phyloP scores from a whole-genome alignment of 2,329 filamentous ascomycete species.

The Phialemoniopsis sp. region DNA sequence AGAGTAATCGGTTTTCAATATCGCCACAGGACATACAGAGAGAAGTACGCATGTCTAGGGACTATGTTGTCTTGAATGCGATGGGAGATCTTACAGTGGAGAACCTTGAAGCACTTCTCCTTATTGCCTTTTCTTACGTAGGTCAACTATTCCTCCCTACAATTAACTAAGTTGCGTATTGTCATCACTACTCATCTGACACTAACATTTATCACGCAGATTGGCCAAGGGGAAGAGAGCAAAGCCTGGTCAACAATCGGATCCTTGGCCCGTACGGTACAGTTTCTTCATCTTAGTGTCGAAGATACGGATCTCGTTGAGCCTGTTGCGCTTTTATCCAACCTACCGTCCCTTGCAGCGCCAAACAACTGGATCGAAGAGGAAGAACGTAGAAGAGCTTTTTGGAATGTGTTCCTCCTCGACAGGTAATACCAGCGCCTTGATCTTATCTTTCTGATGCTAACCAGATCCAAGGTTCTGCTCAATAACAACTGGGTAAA shows the following conservation, averaged over 20 bases:
- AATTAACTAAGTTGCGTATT: not conserved
- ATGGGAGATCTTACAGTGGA: conserved; percentile 24
- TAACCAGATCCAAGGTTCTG: conserved; percentile 16
- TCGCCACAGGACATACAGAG: not conserved
- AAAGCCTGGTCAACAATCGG: conserved; percentile 30
- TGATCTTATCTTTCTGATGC: conserved; percentile 13
- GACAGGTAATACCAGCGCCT: conserved; percentile 27
- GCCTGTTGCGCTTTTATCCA: conserved; percentile 16
- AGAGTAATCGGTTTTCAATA: conserved; percentile 15
- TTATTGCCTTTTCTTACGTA: conserved; percentile 27
- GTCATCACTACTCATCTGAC: conserved; percentile 1
- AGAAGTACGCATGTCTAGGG: conserved; percentile 5
- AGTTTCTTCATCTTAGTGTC: conserved; percentile 27
- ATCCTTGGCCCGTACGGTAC: conserved; percentile 28
- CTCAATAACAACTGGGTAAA: conserved; percentile 17
- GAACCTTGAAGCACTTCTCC: conserved; percentile 25
- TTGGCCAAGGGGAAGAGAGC: conserved; percentile 20
- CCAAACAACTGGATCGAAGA: conserved; percentile 25
- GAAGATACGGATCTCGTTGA: conserved; percentile 22
- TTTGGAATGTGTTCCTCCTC: conserved; percentile 30
- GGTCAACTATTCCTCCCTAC: conserved; percentile 1
- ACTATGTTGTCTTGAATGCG: conserved; percentile 20
- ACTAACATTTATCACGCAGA: conserved; percentile 12
- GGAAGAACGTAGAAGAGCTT: conserved; percentile 20
- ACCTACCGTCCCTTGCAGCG: conserved; percentile 16